These are phyloP conservation scores for Fusarium sp. DNA, from an alignment of 2,329 filamentous ascomycete genomes.

Conservation along the genomic window DNA sequence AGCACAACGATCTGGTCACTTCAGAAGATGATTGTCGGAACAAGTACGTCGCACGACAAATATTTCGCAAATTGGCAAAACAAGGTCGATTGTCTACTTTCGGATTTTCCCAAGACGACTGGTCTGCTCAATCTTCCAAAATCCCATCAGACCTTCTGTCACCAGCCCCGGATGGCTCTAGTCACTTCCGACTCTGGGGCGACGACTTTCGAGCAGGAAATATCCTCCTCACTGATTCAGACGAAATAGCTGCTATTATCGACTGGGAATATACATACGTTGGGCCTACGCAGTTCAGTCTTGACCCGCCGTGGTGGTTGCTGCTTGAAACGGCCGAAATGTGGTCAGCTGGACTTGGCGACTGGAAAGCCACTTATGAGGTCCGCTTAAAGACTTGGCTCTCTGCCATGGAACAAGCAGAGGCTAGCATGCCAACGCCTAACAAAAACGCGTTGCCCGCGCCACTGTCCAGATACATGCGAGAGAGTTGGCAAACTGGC, in stretches of 20 bases:
- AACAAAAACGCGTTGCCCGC: not conserved
- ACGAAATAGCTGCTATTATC: conserved; percentile 47
- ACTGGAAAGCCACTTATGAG: conserved; percentile 49
- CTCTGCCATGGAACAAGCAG: conserved; percentile 44
- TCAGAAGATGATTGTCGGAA: conserved; percentile 54
- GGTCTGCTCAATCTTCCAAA: conserved; percentile 44
- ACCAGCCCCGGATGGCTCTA: conserved; percentile 35
- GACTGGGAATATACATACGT: conserved; percentile 56
- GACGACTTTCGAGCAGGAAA: conserved; percentile 51
- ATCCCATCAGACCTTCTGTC: conserved; percentile 10
- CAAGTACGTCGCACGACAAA: conserved; percentile 56
- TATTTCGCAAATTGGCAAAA: conserved; percentile 53
- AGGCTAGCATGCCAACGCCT: not conserved
- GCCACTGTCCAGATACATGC: conserved; percentile 50
- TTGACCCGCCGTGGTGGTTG: conserved; percentile 55
- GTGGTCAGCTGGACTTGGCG: conserved; percentile 47
- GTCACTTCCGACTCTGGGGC: conserved; percentile 45
- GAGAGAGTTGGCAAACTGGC: conserved; percentile 33
- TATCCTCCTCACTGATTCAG: conserved; percentile 46
- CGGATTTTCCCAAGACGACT: conserved; percentile 46
- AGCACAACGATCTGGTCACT: conserved; percentile 53
- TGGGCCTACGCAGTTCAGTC: conserved; percentile 49
- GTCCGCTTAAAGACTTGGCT: conserved; percentile 50
- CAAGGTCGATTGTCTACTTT: conserved; percentile 44
- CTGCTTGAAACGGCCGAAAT: conserved; percentile 48